These are phyloP conservation scores for Calocybe gangraenosa DNA, from an alignment of 768 basidiomycete genomes.

Conservation along the genomic window DNA sequence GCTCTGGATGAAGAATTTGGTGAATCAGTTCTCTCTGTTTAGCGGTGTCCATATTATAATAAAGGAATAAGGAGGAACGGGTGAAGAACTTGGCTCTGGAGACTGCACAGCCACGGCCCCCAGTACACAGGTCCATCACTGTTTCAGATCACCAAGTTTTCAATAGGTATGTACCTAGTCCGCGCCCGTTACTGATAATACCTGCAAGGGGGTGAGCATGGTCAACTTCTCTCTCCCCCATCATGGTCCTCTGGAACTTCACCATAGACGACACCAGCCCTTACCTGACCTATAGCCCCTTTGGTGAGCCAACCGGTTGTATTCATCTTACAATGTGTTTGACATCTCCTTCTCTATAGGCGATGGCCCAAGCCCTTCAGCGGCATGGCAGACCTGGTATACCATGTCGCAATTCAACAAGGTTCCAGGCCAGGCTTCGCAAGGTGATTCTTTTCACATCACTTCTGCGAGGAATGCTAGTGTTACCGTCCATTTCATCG, in stretches of 20 bases:
- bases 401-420: conserved; percentile 7
- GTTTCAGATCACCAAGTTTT: not conserved
- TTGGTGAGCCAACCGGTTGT: conserved; percentile 6
- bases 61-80: no score
- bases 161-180: not conserved
- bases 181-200: not conserved
- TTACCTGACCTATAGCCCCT: conserved; percentile 15
- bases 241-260: conserved; percentile 19
- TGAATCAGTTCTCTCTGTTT: conserved; percentile 35
- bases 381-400: conserved; percentile 16
- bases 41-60: conserved; percentile 28
- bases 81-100: not conserved
- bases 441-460: conserved; percentile 14
- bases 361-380: conserved; percentile 2
- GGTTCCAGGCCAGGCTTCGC: conserved; percentile 8
- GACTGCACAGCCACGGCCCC: conserved; percentile 12
- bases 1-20: conserved; percentile 41
- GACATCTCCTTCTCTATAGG: conserved; percentile 7
- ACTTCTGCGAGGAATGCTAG: conserved; percentile 11
- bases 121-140: conserved; percentile 2
- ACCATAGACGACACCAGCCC: conserved; percentile 17
- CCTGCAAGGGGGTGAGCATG: conserved; percentile 10
- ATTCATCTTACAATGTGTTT: no score
- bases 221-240: conserved; percentile 8
- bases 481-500: conserved; percentile 16